Conservation (phyloP, 441 rosid genomes). For the Brassica hybrid region DNA sequence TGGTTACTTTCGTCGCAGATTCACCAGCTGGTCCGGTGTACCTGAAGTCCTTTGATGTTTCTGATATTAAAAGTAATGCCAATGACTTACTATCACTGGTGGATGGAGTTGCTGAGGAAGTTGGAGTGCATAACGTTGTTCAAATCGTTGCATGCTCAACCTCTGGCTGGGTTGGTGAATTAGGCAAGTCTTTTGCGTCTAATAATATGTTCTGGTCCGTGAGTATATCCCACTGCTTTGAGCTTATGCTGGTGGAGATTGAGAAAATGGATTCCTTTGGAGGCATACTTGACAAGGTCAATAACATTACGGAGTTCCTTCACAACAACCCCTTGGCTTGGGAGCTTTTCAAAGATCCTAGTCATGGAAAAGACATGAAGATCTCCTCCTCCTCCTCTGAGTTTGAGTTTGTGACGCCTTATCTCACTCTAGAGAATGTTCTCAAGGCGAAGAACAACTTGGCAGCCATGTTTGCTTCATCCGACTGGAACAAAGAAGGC, state of each 20-base stretch:
- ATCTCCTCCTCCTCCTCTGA: conserved; percentile 48
- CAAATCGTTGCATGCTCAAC: conserved; percentile 55
- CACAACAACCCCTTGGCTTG: conserved; percentile 39
- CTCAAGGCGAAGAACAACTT: conserved; percentile 46
- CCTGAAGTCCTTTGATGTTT: conserved; percentile 51
- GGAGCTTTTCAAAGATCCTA: conserved; percentile 40
- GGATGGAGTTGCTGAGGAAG: conserved; percentile 47
- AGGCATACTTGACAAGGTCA: conserved; percentile 49
- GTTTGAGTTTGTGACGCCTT: conserved; percentile 45
- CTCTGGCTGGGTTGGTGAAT: conserved; percentile 49
- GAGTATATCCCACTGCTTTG: conserved; percentile 57
- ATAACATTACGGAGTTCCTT: conserved; percentile 48
- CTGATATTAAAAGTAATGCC: conserved; percentile 31
- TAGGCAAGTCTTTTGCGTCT: conserved; percentile 43
- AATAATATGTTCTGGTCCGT: conserved; percentile 50
- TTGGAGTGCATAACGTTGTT: conserved; percentile 54
- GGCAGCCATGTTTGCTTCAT: conserved; percentile 46
- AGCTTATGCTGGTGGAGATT: conserved; percentile 56
- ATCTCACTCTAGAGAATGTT: conserved; percentile 52
- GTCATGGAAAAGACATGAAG: conserved; percentile 30
- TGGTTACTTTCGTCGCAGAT: conserved; percentile 57
- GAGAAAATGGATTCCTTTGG: conserved; percentile 33
- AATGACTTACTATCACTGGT: conserved; percentile 45
- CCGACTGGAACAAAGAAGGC: conserved; percentile 47
- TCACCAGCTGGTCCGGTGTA: conserved; percentile 55